Base-by-base conservation (phyloP, 1,284 basidiomycete genomes). In the Melampsora larici-populina region DNA sequence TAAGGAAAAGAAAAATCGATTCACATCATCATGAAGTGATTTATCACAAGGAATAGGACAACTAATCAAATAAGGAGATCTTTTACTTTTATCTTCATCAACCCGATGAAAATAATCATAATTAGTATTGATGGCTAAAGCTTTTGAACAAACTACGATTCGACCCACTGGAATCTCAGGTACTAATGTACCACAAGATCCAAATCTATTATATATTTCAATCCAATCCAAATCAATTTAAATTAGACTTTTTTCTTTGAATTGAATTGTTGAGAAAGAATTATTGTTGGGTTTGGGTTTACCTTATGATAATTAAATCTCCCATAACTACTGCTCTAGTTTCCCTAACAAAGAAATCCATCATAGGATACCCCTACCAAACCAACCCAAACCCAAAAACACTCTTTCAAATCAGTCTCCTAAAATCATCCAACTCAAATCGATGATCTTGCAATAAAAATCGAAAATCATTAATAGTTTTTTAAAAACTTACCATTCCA, bases 131-230 rank as follows among this genome's bases (percentile, higher is more conserved):
- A 74, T 74, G 24, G 71, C 71, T 31, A 74, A 66, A 33, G 62
- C 65, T 24, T 58, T 15, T n/a, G 71, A 66, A 55, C 71, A 74
- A 8, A 74, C 71, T n/a, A 74, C 71, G 8, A 74, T 48, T 29
- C 63, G 48, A n/a, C 71, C 71, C 36, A 74, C 63, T 33, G 71
- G 71, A 26, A 74, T 74, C 26, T 74, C 71, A n/a, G 71, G 63
- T 17, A 74, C 71, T 46, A 74, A 62, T 13, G 71, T 74, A 31
- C 71, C 71, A 36, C 71, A 74, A 31, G 71, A 74, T 26, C 71
- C 71, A 7, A 74, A 51, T 31, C 71, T 74, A 72, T 26, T 36
- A 36, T 36, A n/a, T n/a, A n/a, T 36, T 3, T 36, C 9, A 36
- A 36, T 36, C 36, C 36, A 36, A 36, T 26, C 48, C 26, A 66